Base-by-base conservation (phyloP, 2,329 filamentous ascomycete genomes). In the Fusarium burgessii region DNA sequence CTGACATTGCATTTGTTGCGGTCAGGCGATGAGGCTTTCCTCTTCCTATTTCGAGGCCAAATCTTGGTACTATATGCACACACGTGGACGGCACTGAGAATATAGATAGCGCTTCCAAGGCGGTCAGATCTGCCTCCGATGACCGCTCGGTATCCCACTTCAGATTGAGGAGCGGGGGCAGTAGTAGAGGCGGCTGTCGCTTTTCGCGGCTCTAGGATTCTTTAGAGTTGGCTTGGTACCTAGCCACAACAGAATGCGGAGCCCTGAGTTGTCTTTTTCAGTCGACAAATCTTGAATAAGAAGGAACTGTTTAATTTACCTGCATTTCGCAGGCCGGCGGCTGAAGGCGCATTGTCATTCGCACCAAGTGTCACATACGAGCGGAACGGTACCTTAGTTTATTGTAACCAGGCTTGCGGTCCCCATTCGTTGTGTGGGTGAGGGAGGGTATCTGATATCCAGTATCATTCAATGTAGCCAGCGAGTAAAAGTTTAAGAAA, bases 171-270 rank as follows among this genome's bases (percentile, higher is more conserved):
- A 63, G 59, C 43, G 49, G 58, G 62, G 62, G 23, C 25, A 36
- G 23, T 20, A 20, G 33, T 20, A 20, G 33, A 43, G 49, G 64
- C 64, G 64, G 59, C 55, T 72, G 70, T 74, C 72, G 74, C 74
- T 57, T 74, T 73, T 58, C 67, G 74, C 74, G 74, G 74, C 72
- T 76, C 68, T 59, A 52, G 45, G 43, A 49, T 55, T 47, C 50
- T 29, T 38, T 49, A 63, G 40, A 67, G 49, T 38, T 67, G 51
- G 52, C 52, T 38, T 35, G 29, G 15, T 35, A 33, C 46, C 46
- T 49, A 35, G 47, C 20, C 38, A 52, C 32, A 33, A 32, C 20
- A 33, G 25, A 33, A 41, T 62, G 32, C 36, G 59, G 64, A 65
- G 47, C 32, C 25, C 32, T 45, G 40, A 66, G 42, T 50, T 69